Evolutionary conservation across 768 basidiomycete species (phyloP).

Genomic region (Russula olivacea): DNA sequence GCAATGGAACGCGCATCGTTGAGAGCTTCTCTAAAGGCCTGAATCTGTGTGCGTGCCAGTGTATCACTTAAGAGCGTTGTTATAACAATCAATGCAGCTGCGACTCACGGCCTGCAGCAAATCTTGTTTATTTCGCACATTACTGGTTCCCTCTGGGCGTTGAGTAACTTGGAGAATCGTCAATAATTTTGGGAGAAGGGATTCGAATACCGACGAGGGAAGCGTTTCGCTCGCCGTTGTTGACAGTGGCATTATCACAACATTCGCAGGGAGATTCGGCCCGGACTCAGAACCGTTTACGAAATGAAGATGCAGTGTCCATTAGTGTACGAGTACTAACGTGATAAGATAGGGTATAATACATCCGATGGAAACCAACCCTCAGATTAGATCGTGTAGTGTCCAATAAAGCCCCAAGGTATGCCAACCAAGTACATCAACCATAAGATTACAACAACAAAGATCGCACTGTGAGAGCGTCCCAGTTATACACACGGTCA

Average conservation of each 20-base stretch:
- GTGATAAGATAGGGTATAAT: background rate
- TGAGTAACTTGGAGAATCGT: conserved; percentile 56
- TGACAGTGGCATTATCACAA: background rate
- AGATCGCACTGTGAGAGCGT: conserved; percentile 7
- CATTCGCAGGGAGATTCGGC: background rate
- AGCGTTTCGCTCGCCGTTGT: conserved; percentile 3
- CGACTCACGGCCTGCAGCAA: conserved; percentile 53
- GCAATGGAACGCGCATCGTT: conserved; percentile 57
- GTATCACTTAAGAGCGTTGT: too few species aligned
- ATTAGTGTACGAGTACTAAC: background rate
- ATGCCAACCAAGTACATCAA: conserved; percentile 17
- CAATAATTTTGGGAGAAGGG: conserved; percentile 54
- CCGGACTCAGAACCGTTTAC: background rate
- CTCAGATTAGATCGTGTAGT: conserved; percentile 18
- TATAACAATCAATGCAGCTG: background rate
- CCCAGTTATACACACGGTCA: conserved; percentile 9
- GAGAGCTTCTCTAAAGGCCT: conserved; percentile 58
- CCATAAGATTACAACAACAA: conserved; percentile 19
- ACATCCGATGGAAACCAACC: background rate
- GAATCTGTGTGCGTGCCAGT: conserved; percentile 45
- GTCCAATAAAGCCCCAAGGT: background rate
- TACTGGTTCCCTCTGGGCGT: conserved; percentile 46
- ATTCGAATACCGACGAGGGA: conserved; percentile 42
- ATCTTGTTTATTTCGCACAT: conserved; percentile 56
- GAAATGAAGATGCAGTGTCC: too few species aligned